phyloP scores from a whole-genome alignment of 1,284 basidiomycete species.

The Tylopilus sp. region DNA sequence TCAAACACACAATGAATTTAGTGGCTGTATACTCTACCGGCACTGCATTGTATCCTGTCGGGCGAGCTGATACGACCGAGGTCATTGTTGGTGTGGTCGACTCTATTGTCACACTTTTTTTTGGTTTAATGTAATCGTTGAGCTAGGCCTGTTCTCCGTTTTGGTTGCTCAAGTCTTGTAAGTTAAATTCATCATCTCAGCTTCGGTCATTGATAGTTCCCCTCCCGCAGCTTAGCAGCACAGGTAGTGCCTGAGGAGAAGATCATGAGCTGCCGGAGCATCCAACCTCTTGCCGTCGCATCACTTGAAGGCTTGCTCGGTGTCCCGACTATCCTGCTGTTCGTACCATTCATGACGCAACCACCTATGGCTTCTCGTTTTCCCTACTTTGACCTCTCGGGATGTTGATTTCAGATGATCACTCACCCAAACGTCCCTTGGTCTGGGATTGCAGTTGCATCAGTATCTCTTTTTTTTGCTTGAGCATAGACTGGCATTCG shows the following conservation, averaged over 20 bases:
- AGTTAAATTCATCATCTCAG: constrained; percentile 35
- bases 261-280: constrained; percentile 76
- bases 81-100: constrained; percentile 60
- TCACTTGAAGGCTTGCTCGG: constrained; percentile 96
- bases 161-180: constrained; percentile 97
- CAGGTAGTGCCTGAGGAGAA: constrained; percentile 95
- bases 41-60: constrained; percentile 39
- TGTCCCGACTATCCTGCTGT: constrained; percentile 67
- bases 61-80: constrained; percentile 56
- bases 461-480: constrained; percentile 86
- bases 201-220: constrained; percentile 20
- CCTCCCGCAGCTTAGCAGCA: constrained; percentile 64
- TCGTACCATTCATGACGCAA: constrained; percentile 70
- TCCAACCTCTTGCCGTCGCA: constrained; percentile 91
- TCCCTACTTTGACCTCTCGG: constrained; percentile 87
- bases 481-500: too few species aligned
- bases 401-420: constrained; percentile 89
- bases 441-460: constrained; percentile 77
- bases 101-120: constrained; percentile 3
- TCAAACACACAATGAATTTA: constrained; percentile 43
- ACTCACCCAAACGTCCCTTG: constrained; percentile 74
- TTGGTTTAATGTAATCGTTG: constrained; percentile 2
- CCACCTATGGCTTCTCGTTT: constrained; percentile 52
- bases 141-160: constrained; percentile 82
- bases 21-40: constrained; percentile 21